Percentiles rank a stretch among this genome's conserved stretches.
Conservation (phyloP, 768 basidiomycete species). For the Cubamyces sp. region DNA sequence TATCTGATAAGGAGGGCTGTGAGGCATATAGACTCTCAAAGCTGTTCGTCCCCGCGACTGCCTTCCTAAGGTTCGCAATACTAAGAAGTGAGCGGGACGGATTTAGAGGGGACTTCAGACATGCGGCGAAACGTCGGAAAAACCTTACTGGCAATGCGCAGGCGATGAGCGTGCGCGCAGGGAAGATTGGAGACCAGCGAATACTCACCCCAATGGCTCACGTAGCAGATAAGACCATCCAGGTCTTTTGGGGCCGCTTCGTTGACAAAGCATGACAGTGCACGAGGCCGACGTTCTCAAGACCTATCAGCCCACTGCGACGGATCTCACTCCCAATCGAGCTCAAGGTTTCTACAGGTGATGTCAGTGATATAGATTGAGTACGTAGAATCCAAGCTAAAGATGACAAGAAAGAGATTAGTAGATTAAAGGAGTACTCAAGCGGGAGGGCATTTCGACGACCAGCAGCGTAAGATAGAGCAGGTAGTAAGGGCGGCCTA, state of each 20-base stretch:
- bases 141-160: conserved; percentile 3
- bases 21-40: too few species aligned
- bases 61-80: background rate
- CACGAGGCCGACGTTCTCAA: conserved; percentile 6
- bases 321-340: background rate
- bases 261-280: background rate
- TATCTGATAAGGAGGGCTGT: too few species aligned
- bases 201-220: conserved; percentile 8
- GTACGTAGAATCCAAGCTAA: background rate
- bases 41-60: background rate
- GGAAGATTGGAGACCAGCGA: background rate
- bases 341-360: background rate
- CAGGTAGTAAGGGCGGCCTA: background rate
- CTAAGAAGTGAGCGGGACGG: background rate
- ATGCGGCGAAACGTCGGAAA: background rate
- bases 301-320: too few species aligned
- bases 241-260: conserved; percentile 11
- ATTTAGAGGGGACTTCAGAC: background rate
- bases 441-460: background rate
- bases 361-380: background rate
- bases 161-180: background rate
- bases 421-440: conserved; percentile 5
- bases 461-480: conserved; percentile 8
- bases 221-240: background rate
- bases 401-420: background rate